A percentile compares a stretch with the other conserved stretches of the same genome.
These are phyloP conservation scores for Euphrasia arctica DNA, from an alignment of 305 asterid species.

Conservation along the genomic window DNA sequence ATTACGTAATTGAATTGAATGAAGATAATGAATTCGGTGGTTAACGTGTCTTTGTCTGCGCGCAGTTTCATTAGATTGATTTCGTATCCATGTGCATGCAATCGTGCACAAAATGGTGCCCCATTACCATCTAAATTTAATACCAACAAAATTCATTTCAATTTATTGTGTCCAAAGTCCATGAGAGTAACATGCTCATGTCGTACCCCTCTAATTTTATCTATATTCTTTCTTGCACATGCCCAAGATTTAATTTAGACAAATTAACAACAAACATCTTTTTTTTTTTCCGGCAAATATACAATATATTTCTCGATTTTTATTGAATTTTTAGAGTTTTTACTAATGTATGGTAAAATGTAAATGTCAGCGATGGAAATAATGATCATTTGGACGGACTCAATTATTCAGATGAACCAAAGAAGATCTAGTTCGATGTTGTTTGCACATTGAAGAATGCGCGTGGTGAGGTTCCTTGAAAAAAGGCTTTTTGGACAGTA, in stretches of 20 bases:
- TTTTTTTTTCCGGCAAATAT: too few relatives aligned
- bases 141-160: conserved; percentile 6
- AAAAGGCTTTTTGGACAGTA: conserved; percentile 34
- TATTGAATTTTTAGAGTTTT: not conserved
- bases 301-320: not conserved
- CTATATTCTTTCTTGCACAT: conserved; percentile 21
- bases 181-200: conserved; percentile 33
- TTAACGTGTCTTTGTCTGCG: not conserved
- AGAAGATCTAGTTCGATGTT: not conserved
- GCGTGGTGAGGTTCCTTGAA: conserved; percentile 31
- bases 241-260: not conserved
- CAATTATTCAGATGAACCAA: too few relatives aligned
- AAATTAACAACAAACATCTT: too few relatives aligned
- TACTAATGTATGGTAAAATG: too few relatives aligned
- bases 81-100: conserved; percentile 31
- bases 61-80: not conserved
- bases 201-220: conserved; percentile 15
- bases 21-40: not conserved
- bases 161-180: conserved; percentile 27
- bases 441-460: conserved; percentile 15
- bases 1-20: too few relatives aligned
- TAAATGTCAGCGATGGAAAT: too few relatives aligned
- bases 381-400: too few relatives aligned
- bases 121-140: conserved; percentile 25
- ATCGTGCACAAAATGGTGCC: conserved; percentile 39